Conservation (phyloP, 2,329 filamentous ascomycete species). For the Calcarisporium arbuscula region DNA sequence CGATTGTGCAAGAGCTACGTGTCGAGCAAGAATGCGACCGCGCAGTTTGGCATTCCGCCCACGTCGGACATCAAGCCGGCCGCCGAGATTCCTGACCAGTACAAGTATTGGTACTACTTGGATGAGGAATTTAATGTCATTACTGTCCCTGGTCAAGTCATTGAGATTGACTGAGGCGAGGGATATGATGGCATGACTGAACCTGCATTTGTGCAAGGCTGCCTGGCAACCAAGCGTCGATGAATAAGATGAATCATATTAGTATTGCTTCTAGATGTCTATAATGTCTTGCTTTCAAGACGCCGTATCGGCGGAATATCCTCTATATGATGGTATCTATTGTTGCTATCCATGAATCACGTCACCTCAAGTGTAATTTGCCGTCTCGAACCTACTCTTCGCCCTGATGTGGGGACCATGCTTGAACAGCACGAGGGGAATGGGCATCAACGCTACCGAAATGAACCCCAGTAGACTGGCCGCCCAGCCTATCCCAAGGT, state of each 20-base stretch:
- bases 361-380: too few relatives aligned
- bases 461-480: slow-evolving; percentile 42
- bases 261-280: slow-evolving; percentile 1
- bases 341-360: too few relatives aligned
- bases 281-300: background rate
- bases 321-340: too few relatives aligned
- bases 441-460: slow-evolving; percentile 38
- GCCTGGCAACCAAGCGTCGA: too few relatives aligned
- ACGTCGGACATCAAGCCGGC: slow-evolving; percentile 22
- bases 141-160: slow-evolving; percentile 5
- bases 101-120: slow-evolving; percentile 31
- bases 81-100: slow-evolving; percentile 23
- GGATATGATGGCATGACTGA: too few relatives aligned
- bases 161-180: slow-evolving; percentile 8
- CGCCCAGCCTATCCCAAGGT: slow-evolving; percentile 39
- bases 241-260: too few relatives aligned
- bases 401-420: slow-evolving; percentile 37
- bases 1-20: slow-evolving; percentile 25
- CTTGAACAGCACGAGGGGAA: slow-evolving; percentile 47
- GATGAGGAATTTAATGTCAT: slow-evolving; percentile 25
- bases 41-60: slow-evolving; percentile 23
- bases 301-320: too few relatives aligned
- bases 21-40: slow-evolving; percentile 22
- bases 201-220: too few relatives aligned
- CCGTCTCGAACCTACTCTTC: slow-evolving; percentile 33